Base-by-base conservation (phyloP, 768 basidiomycete genomes). In the Psilocybe subaeruginosa region DNA sequence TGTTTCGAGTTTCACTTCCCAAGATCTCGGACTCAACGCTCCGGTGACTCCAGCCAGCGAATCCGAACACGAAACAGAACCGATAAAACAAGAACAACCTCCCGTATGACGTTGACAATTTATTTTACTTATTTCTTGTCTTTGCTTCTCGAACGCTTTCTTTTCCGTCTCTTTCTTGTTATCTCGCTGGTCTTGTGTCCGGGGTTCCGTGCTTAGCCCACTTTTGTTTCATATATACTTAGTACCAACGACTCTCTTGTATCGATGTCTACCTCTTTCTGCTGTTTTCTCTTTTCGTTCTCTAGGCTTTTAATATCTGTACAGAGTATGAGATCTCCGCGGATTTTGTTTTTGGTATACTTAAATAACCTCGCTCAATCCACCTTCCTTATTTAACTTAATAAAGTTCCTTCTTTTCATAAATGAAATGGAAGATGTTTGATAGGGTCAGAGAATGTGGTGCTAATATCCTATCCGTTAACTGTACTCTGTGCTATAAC, bases 1-100 rank as follows among this genome's bases (percentile, higher is more conserved):
- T 72, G 90, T 92, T 51, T 69, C 82, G 35, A 80, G 78, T n/a
- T 90, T 90, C 73, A 76, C 83, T 51, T 77, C 85, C 39, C 88
- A 88, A 67, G 91, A 91, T 63, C 70, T 93, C 65, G 83, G 82
- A 59, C 80, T 92, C 68, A 80, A 76, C 57, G 71, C 82, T 56
- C 74, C 83, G 29, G 80, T 78, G 66, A 81, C 85, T 55, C 79
- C 83, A 56, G 68, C 72, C 45, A 85, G 82, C 70, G 89, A 90
- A 63, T 73, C 86, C 57, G 90, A 90, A 35, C 79, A 82, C 57
- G 86, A 89, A 66, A 66, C 80, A 48, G 91, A 90, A 58, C 65
- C 84, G 49, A 85, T 62, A 91, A 91, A 79, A 75, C 87, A 49
- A 49, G 91, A 92, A 74, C 81, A 81, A 51, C 69, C 74, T 51